Evolutionary conservation across 305 asterid species (phyloP), one percentile per base, ranked within the genome.

Genomic region (Fraxinus platypoda): DNA sequence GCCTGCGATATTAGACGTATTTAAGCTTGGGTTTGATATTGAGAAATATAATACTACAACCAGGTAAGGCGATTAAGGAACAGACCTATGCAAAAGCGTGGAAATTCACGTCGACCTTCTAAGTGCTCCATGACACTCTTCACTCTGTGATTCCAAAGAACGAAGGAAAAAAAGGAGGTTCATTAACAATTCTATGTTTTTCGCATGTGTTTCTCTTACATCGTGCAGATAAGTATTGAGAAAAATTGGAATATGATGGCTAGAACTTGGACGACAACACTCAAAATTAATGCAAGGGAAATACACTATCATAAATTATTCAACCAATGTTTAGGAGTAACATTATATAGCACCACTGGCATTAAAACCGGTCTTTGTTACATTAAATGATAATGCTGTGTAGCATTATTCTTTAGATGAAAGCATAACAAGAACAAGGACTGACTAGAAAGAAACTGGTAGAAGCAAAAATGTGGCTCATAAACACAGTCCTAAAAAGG

Each of bases 31-130:
- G 72, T 54, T 28, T 62, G 11, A 74, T 78, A 30, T 46, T 64
- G 34, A 49, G 57, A 23, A 17, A 30, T 64, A 37, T 57, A 78
- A 79, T 35, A 73, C 17, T 30, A 70, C 25, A 77, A 70, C 46
- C 76, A 79, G 66, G 79, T 52, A 75, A 21, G 54, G 66, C 72
- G 28, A 54, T 78, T 78, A 77, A 57, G 78, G 84, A 38, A 76
- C 90, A 19, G 38, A 94, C 98, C 99, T 84, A 96, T 89, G 92
- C 98, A 96, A 76, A 92, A 88, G 30, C 98, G 95, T 72, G 99
- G 98, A 86, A 93, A 93, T 68, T 93, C 97, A 31, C 92, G 92
- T 74, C 91, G 91, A 76, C 94, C 95, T 81, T 93, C 97, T 88
- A 95, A 88, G 84, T 94, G 97, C 87, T 90, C 94, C 85, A 93